A percentile compares a stretch with the other conserved stretches of the same genome.
phyloP scores from a whole-genome alignment of 2,329 filamentous ascomycete species.

The Curvularia hawaiiensis region DNA sequence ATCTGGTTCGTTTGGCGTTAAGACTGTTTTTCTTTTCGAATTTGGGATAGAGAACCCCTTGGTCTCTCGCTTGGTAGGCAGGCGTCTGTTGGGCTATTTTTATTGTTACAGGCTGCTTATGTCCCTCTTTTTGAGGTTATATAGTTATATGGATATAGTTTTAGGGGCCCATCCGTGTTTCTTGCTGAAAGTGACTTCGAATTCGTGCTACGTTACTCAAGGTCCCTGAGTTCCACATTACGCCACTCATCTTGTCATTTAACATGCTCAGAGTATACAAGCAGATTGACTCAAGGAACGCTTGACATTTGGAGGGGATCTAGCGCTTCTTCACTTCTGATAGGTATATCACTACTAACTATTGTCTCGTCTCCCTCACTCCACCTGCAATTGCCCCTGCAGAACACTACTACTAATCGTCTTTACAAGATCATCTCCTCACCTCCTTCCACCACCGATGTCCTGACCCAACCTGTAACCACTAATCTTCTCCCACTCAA shows the following conservation, averaged over 20 bases:
- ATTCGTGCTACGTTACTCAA: not conserved
- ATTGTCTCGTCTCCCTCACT: not conserved
- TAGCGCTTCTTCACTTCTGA: not conserved
- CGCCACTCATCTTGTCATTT: not conserved
- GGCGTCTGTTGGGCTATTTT: not conserved
- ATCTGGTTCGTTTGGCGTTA: not conserved
- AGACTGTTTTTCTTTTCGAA: not conserved
- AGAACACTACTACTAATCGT: not conserved
- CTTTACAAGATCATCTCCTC: not conserved
- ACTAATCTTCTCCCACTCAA: constrained; percentile 98
- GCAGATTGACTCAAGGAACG: not conserved
- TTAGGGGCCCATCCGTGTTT: not conserved
- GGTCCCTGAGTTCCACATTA: not conserved
- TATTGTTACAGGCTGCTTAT: not conserved
- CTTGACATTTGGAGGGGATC: not conserved
- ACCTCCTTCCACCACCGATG: constrained; percentile 54
- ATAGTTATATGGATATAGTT: not conserved
- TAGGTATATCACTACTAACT: constrained; percentile 3
- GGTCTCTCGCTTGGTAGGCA: not conserved
- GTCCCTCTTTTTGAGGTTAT: not conserved
- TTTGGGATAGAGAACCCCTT: not conserved
- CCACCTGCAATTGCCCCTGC: not conserved
- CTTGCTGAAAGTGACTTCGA: not conserved
- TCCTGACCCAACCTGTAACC: constrained; percentile 73
- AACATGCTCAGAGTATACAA: not conserved